These are phyloP conservation scores for Neurospora sp. DNA, from an alignment of 495 filamentous ascomycete genomes.

Conservation along the genomic window DNA sequence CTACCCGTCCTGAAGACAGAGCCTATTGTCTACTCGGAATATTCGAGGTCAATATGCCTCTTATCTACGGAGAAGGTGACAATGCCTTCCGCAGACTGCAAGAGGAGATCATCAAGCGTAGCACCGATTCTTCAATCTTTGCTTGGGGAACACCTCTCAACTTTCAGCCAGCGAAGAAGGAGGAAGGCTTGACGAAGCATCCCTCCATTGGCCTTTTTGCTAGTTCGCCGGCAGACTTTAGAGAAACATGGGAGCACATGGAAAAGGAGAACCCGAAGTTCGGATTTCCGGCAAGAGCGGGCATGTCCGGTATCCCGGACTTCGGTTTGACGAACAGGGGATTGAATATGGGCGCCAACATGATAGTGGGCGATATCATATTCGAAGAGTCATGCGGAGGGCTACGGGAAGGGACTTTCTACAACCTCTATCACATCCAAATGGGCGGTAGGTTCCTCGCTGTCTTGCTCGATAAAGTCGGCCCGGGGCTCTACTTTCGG, in stretches of 20 bases:
- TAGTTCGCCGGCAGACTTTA: not conserved
- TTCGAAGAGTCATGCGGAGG: too few species aligned
- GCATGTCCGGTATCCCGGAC: not conserved
- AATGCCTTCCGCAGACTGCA: constrained; percentile 2
- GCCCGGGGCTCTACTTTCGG: not conserved
- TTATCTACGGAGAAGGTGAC: constrained; percentile 3
- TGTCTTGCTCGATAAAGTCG: not conserved
- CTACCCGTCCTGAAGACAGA: not conserved
- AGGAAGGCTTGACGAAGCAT: not conserved
- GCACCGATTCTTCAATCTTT: not conserved
- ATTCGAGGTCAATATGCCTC: constrained; percentile 5
- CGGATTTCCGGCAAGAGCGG: too few species aligned
- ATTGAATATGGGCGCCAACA: not conserved
- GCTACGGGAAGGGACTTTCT: not conserved
- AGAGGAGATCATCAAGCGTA: not conserved
- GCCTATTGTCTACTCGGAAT: constrained; percentile 2
- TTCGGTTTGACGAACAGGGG: not conserved
- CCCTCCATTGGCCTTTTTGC: not conserved
- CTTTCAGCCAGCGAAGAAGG: not conserved
- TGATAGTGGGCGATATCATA: not conserved
- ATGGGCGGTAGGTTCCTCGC: too few species aligned
- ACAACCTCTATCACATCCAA: not conserved
- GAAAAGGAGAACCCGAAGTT: too few species aligned
- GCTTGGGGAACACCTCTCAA: not conserved
- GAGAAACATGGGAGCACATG: not conserved